Conservation (phyloP, 805 yeast genomes). For the Saturnispora diversa region DNA sequence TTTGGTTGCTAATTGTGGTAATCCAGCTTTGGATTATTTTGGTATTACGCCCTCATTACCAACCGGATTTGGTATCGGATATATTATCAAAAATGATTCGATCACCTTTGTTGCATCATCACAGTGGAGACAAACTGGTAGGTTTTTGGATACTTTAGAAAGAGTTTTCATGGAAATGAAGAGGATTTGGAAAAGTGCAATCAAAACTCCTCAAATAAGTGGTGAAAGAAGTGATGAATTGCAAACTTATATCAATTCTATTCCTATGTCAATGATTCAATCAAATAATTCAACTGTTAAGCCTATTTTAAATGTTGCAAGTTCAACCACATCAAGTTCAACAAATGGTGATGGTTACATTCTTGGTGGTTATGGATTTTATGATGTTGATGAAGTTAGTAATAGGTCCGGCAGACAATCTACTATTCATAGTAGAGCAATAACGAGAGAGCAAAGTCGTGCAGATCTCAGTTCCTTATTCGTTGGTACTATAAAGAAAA, state of each 20-base stretch:
- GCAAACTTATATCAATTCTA: conserved; percentile 25
- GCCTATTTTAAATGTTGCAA: conserved; percentile 7
- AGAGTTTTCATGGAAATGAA: conserved; percentile 42
- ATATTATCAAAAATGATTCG: conserved; percentile 44
- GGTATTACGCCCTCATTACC: conserved; percentile 56
- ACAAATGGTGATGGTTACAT: conserved; percentile 26
- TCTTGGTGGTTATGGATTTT: conserved; percentile 55
- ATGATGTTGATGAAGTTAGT: conserved; percentile 48
- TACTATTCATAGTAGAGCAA: conserved; percentile 21
- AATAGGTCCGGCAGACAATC: conserved; percentile 34
- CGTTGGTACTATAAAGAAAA: conserved; percentile 7
- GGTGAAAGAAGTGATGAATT: conserved; percentile 20
- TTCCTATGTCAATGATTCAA: conserved; percentile 28
- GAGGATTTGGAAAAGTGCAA: conserved; percentile 27
- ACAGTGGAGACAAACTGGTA: conserved; percentile 51
- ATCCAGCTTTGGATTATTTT: conserved; percentile 48
- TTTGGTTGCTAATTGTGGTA: conserved; percentile 48
- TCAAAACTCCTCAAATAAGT: conserved; percentile 9
- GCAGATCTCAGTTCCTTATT: conserved; percentile 13
- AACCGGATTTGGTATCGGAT: conserved; percentile 53
- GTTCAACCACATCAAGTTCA: neutral
- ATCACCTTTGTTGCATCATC: conserved; percentile 45
- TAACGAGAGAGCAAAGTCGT: conserved; percentile 22
- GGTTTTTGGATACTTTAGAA: conserved; percentile 46
- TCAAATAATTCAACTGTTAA: conserved; percentile 22